Conservation (phyloP, 768 basidiomycete species). For the Agaricus sinodeliciosus region DNA sequence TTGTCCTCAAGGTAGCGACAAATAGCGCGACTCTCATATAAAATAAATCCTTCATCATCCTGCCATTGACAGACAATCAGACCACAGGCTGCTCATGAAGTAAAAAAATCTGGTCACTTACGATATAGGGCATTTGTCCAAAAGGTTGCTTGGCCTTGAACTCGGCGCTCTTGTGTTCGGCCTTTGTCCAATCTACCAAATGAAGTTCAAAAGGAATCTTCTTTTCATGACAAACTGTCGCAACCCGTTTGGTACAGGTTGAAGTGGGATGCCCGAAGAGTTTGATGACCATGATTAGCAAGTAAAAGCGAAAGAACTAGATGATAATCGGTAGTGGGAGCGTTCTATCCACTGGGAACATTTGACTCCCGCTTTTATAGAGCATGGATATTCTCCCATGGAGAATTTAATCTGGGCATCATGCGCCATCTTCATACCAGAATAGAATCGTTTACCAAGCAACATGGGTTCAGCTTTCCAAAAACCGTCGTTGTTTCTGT, state of each 20-base stretch:
- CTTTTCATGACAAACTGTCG: slow-evolving; percentile 24
- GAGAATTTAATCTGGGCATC: no score
- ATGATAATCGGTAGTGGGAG: no score
- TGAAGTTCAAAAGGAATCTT: slow-evolving; percentile 12
- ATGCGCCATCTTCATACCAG: no score
- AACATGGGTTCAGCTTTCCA: no score
- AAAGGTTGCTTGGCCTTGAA: slow-evolving; percentile 14
- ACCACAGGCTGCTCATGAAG: slow-evolving; percentile 29
- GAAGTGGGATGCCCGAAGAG: slow-evolving; percentile 28
- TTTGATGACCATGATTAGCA: slow-evolving; percentile 26
- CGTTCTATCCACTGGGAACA: no score
- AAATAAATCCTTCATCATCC: slow-evolving; percentile 49
- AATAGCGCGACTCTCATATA: slow-evolving; percentile 22
- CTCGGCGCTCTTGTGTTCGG: slow-evolving; percentile 11
- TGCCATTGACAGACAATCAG: slow-evolving; percentile 41
- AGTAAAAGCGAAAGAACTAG: not conserved
- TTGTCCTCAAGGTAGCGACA: slow-evolving; percentile 22
- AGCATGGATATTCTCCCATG: no score
- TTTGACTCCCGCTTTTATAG: no score
- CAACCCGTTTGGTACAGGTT: slow-evolving; percentile 38
- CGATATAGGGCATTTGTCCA: slow-evolving; percentile 13
- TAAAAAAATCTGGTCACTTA: slow-evolving; percentile 21
- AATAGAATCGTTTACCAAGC: no score
- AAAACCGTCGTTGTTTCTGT: no score
- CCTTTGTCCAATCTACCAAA: slow-evolving; percentile 3